A percentile compares a stretch with the other conserved stretches of the same genome.
These are phyloP conservation scores for Pseudoscleropodium purum DNA, from an alignment of 225 moss, liverwort and hornwort genomes.

Conservation along the genomic window DNA sequence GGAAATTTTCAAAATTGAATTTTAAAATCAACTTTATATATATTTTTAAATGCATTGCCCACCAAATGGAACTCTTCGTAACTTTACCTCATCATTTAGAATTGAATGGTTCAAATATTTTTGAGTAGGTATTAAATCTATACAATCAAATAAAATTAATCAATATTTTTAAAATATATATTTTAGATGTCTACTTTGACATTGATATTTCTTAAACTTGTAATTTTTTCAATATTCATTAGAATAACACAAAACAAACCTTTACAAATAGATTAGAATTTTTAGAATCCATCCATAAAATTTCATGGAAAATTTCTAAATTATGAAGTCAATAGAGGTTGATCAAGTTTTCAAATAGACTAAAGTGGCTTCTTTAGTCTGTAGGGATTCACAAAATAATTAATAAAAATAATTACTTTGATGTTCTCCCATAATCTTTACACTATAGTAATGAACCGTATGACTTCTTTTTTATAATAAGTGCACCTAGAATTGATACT, in stretches of 20 bases:
- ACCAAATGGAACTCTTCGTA: rapidly evolving
- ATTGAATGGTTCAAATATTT: neutral
- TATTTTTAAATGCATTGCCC: neutral
- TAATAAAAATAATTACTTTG: neutral
- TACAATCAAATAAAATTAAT: neutral
- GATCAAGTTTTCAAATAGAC: rapidly evolving
- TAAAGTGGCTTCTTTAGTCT: rapidly evolving
- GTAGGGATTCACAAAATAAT: neutral
- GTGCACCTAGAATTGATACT: neutral
- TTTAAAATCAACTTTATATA: neutral
- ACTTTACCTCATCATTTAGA: neutral
- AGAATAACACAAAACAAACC: neutral
- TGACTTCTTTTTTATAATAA: neutral
- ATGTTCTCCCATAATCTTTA: neutral
- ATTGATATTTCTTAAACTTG: neutral
- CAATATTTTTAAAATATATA: no score
- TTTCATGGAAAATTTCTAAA: neutral
- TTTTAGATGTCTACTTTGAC: neutral
- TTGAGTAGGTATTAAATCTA: neutral
- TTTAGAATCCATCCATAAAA: rapidly evolving
- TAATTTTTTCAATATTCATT: neutral
- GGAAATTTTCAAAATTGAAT: neutral
- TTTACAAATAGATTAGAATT: neutral
- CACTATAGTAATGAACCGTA: rapidly evolving
- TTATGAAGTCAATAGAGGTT: neutral